Conservation (phyloP, 2,329 filamentous ascomycete genomes). For the Exophiala lecanii-corni region DNA sequence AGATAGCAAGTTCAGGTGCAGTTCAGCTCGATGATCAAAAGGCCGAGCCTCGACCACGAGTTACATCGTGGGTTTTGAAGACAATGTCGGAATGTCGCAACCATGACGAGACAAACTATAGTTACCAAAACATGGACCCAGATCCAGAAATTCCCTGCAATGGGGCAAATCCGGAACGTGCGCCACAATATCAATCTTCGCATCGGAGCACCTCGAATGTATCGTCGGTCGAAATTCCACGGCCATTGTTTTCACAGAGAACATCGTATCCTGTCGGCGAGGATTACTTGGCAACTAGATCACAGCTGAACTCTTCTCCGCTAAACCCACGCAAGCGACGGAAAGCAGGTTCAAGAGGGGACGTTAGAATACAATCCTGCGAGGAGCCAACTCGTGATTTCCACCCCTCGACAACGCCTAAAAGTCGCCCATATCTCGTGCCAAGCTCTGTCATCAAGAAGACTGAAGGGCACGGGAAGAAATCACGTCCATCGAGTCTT, state of each 20-base stretch:
- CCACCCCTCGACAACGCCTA: background rate
- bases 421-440: background rate
- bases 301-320: slow-evolving; percentile 5
- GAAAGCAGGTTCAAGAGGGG: slow-evolving; percentile 11
- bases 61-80: slow-evolving; percentile 14
- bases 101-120: background rate
- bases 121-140: background rate
- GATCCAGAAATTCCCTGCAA: background rate
- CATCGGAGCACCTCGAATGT: background rate
- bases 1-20: background rate
- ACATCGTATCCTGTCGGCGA: background rate
- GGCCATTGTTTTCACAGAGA: slow-evolving; percentile 18
- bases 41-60: slow-evolving; percentile 5
- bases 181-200: background rate
- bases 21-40: background rate
- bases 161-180: background rate
- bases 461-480: background rate
- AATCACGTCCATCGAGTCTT: background rate
- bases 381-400: background rate
- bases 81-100: slow-evolving; percentile 1
- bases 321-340: slow-evolving; percentile 17
- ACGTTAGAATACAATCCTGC: background rate
- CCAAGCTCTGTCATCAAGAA: slow-evolving; percentile 4
- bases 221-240: slow-evolving; percentile 17
- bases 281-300: background rate